Evolutionary conservation across 805 yeast genomes (phyloP), one percentile per base, ranked within the genome.

Genomic region (Clavispora vitiphila): DNA sequence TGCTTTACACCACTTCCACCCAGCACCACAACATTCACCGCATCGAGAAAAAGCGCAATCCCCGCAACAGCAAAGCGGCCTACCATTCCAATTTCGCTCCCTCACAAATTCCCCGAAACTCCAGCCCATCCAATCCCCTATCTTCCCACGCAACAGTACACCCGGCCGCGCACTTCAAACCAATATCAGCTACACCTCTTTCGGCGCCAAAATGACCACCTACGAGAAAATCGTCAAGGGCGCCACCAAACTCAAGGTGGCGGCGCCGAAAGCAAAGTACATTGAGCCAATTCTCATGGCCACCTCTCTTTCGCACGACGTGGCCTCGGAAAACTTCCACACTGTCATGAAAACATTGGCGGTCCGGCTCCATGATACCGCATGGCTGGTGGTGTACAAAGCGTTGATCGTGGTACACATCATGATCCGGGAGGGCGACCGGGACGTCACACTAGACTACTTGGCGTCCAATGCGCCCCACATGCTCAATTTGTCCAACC

Each of bases 241-340:
- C 14, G 72, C 71, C 50, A 65, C 75, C 48, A 65, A 69, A 53
- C 66, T 70, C 45, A 68, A 69, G 79, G 77, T 87, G 67, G 98
- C 98, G 9, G 96, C 98, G n/a, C 99, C 99, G 6, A 93, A 93
- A 65, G 84, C 95, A 29, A 93, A 93, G 62, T 93, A 93, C 60
- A 80, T 93, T 40, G 98, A 91, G 66, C 98, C 98, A 1, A 87
- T 93, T 39, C 71, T 93, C 24, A 74, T 80, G 72, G 72, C 84
- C 22, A 83, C 89, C 2, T 72, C 75, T 38, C 70, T 72, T 38
- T 75, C 76, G 24, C 73, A 67, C 45, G 50, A 43, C 57, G 53
- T 60, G 1, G 63, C 61, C 23, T 40, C 60, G 8, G 80, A 76
- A 15, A 76, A 86, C 50, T 81, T 91, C 54, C 70, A 71, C 44